Evolutionary conservation across 2,329 filamentous ascomycete species (phyloP).

Genomic region (Emericellopsis atlantica): DNA sequence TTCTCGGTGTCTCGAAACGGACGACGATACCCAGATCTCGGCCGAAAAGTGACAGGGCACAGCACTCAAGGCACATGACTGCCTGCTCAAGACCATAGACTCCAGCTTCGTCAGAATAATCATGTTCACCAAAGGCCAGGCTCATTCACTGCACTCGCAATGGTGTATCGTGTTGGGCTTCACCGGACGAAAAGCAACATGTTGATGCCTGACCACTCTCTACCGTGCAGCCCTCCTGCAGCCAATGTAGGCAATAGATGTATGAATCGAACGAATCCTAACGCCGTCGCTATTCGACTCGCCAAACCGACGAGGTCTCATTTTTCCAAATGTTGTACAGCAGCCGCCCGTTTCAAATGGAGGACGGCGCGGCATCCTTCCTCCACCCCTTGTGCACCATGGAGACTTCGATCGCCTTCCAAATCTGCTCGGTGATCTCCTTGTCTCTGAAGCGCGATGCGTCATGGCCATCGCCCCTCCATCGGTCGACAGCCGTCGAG

Average conservation of each 20-base stretch:
- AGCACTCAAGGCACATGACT: too few species aligned
- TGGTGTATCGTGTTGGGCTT: too few species aligned
- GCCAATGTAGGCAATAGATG: background rate
- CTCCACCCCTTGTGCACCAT: constrained; percentile 83
- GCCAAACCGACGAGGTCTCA: background rate
- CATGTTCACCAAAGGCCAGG: too few species aligned
- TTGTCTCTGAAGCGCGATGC: constrained; percentile 67
- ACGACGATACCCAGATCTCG: too few species aligned
- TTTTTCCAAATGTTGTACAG: background rate
- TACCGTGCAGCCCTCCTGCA: too few species aligned
- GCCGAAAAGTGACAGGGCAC: too few species aligned
- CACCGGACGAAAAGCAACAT: too few species aligned
- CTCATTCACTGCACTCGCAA: too few species aligned
- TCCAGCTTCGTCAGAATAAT: too few species aligned
- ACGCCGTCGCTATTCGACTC: background rate
- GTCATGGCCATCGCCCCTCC: constrained; percentile 45
- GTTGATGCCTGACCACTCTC: too few species aligned
- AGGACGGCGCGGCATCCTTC: constrained; percentile 52
- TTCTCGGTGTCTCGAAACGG: too few species aligned
- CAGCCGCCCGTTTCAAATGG: constrained; percentile 21
- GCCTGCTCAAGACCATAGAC: too few species aligned
- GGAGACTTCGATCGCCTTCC: constrained; percentile 75
- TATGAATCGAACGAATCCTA: background rate
- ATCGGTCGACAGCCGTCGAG: constrained; percentile 73
- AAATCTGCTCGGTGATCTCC: constrained; percentile 86